Conservation (phyloP, 352 stramenopile species). For the Globisporangium apiculatum region DNA sequence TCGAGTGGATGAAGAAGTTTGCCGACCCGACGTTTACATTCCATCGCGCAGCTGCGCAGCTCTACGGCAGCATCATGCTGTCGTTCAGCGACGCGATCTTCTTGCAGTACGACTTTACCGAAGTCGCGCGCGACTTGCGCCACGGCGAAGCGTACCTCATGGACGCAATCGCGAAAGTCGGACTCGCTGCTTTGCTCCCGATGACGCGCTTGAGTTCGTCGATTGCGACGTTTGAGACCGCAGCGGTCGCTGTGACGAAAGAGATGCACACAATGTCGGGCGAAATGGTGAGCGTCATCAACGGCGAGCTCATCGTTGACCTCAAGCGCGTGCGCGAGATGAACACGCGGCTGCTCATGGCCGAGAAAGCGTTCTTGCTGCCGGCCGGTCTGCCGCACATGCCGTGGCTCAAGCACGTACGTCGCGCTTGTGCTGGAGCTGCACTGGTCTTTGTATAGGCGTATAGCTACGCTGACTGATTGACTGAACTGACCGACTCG, state of each 20-base stretch:
- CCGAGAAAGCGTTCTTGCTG: constrained; percentile 73
- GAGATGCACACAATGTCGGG: constrained; percentile 59
- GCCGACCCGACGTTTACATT: constrained; percentile 66
- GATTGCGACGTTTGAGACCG: constrained; percentile 55
- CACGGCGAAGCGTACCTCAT: constrained; percentile 50
- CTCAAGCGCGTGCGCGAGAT: constrained; percentile 76
- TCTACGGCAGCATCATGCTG: constrained; percentile 74
- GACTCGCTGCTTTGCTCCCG: constrained; percentile 23
- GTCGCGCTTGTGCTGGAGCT: constrained; percentile 11
- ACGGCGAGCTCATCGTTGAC: constrained; percentile 55
- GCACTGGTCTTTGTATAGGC: background rate
- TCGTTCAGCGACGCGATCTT: constrained; percentile 79
- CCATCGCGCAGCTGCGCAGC: constrained; percentile 62
- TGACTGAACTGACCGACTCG: background rate
- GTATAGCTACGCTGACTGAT: no score
- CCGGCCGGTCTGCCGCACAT: constrained; percentile 55
- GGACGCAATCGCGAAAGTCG: constrained; percentile 29
- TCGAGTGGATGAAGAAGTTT: constrained; percentile 76
- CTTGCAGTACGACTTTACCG: constrained; percentile 80
- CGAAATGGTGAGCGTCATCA: constrained; percentile 51
- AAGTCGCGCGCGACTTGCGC: constrained; percentile 64
- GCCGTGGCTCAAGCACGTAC: constrained; percentile 80
- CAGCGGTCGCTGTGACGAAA: constrained; percentile 35
- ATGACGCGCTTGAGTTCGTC: constrained; percentile 47
- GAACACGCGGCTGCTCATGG: constrained; percentile 80